A percentile compares a stretch with the other conserved stretches of the same genome.
These are phyloP conservation scores for Leccinum sublutescens DNA, from an alignment of 768 basidiomycete species.

Conservation along the genomic window DNA sequence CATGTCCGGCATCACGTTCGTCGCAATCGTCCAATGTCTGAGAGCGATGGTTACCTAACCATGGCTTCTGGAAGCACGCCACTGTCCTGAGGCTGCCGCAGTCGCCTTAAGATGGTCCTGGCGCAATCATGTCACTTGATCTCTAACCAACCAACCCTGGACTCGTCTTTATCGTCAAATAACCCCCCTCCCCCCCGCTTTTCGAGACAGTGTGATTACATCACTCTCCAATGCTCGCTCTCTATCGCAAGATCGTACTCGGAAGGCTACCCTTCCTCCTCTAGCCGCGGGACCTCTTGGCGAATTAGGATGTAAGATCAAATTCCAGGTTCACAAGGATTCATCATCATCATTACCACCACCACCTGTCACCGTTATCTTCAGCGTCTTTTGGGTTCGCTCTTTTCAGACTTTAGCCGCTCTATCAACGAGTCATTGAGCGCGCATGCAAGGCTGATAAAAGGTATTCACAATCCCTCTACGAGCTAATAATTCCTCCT, in stretches of 20 bases:
- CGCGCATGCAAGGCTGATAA: slow-evolving; percentile 17
- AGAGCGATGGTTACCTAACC: neutral
- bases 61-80: neutral
- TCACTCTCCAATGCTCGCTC: neutral
- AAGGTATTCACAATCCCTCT: neutral
- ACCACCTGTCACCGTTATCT: slow-evolving; percentile 17
- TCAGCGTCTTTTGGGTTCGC: slow-evolving; percentile 5
- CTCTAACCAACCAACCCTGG: neutral
- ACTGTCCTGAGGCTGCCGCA: neutral
- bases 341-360: neutral
- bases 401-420: slow-evolving; percentile 8
- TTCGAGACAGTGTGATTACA: neutral
- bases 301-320: too few relatives aligned
- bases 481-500: neutral
- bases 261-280: neutral
- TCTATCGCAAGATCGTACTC: neutral
- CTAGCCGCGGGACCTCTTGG: slow-evolving; percentile 1
- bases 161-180: neutral
- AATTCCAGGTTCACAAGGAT: too few relatives aligned
- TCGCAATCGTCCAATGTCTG: neutral
- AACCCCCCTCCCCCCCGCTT: neutral
- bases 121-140: neutral
- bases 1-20: neutral
- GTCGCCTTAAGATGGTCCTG: neutral
- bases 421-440: neutral